phyloP scores from a whole-genome alignment of 495 filamentous ascomycete genomes.

The Neurospora sp. region DNA sequence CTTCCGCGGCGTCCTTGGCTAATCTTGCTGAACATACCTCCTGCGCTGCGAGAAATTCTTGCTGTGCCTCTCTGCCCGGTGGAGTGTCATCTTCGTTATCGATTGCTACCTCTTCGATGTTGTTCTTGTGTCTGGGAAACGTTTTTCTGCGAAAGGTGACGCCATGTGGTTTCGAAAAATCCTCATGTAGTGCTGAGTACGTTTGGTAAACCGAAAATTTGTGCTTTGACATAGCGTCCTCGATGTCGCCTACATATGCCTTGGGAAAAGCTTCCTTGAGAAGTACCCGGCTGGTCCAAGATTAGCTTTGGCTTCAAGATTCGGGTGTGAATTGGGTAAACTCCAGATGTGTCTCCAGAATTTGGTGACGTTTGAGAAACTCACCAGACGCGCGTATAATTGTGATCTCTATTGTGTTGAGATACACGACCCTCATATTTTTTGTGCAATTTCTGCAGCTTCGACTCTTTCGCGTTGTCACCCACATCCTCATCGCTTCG shows the following conservation, averaged over 20 bases:
- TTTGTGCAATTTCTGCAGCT: neutral
- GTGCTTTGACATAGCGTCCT: conserved; percentile 7
- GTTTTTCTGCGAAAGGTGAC: neutral
- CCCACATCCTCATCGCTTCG: conserved; percentile 10
- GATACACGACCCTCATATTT: conserved; percentile 2
- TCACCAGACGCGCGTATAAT: neutral
- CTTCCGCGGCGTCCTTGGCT: conserved; percentile 15
- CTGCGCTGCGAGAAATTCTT: conserved; percentile 20
- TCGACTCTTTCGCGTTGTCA: conserved; percentile 6
- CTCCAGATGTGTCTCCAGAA: neutral
- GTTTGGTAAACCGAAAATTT: conserved; percentile 18
- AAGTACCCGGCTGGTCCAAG: conserved; percentile 10
- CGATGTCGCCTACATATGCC: conserved; percentile 11
- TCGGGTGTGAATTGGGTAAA: neutral
- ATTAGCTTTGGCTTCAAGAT: neutral
- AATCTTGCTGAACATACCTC: conserved; percentile 9
- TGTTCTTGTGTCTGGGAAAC: conserved; percentile 3
- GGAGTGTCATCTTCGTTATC: neutral
- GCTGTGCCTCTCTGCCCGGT: conserved; percentile 11
- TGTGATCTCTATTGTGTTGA: neutral
- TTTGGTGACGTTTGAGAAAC: neutral
- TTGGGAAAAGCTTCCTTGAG: conserved; percentile 18
- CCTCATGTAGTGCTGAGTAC: conserved; percentile 20
- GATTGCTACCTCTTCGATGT: conserved; percentile 12
- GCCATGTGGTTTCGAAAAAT: conserved; percentile 4